Conservation (phyloP, 208 protist genomes). For the Crithidia bombi region DNA sequence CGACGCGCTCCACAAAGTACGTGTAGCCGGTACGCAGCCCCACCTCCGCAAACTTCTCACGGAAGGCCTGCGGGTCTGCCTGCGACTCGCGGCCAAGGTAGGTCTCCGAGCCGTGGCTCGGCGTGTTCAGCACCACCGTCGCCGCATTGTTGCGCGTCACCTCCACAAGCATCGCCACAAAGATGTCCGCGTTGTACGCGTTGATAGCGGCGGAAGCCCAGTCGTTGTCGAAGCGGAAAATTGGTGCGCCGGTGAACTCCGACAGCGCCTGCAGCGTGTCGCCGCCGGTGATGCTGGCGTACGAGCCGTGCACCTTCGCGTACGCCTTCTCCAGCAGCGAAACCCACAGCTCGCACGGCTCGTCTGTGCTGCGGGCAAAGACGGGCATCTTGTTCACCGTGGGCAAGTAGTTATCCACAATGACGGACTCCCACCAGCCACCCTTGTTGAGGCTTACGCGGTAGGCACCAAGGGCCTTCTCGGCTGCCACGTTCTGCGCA, state of each 20-base stretch:
- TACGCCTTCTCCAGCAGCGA: slow-evolving; percentile 88
- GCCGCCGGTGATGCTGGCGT: slow-evolving; percentile 66
- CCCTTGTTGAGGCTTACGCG: slow-evolving; percentile 43
- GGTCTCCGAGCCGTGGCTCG: slow-evolving; percentile 38
- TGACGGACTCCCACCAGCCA: slow-evolving; percentile 56
- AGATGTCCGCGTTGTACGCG: slow-evolving; percentile 21
- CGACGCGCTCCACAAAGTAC: slow-evolving; percentile 46
- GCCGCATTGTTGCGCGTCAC: slow-evolving; percentile 12
- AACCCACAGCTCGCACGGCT: slow-evolving; percentile 76
- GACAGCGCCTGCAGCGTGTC: slow-evolving; percentile 61
- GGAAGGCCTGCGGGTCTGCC: slow-evolving; percentile 24
- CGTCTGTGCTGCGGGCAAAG: slow-evolving; percentile 41
- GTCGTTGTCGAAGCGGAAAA: slow-evolving; percentile 51
- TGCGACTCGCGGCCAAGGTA: slow-evolving; percentile 30
- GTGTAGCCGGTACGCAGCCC: slow-evolving; percentile 46
- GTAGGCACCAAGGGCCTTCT: slow-evolving; percentile 39
- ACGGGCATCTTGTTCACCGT: slow-evolving; percentile 32
- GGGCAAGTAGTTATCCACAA: slow-evolving; percentile 68
- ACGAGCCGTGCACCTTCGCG: slow-evolving; percentile 81
- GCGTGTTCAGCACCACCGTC: slow-evolving; percentile 57
- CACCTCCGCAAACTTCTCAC: slow-evolving; percentile 19
- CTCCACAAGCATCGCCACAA: slow-evolving; percentile 5
- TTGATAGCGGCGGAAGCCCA: slow-evolving; percentile 27
- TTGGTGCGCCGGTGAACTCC: slow-evolving; percentile 63
- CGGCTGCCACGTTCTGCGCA: slow-evolving; percentile 15